These are phyloP conservation scores for Diaporthe australafricana DNA, from an alignment of 2,329 filamentous ascomycete genomes.

Conservation along the genomic window DNA sequence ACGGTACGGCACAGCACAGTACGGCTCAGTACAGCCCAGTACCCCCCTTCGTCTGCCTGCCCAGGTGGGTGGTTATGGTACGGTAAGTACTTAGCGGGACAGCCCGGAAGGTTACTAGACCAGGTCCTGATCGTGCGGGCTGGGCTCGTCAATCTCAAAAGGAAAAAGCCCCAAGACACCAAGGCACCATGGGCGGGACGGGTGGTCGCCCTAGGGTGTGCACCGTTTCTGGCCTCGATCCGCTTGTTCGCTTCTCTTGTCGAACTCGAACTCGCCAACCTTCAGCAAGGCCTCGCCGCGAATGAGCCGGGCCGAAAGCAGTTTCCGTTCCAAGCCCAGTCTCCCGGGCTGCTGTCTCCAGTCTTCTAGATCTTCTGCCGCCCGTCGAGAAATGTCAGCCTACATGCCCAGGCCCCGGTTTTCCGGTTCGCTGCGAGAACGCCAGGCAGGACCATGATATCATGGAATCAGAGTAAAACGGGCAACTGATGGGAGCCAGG, in stretches of 20 bases:
- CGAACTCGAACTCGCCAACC: slow-evolving; percentile 13
- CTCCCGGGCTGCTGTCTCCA: slow-evolving; percentile 8
- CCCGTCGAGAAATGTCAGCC: slow-evolving; percentile 27
- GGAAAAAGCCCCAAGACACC: slow-evolving; percentile 16
- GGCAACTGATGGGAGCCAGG: not conserved
- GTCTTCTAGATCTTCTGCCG: slow-evolving; percentile 24
- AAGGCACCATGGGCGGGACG: slow-evolving; percentile 19
- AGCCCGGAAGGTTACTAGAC: slow-evolving; percentile 31
- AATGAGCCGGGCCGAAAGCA: slow-evolving; percentile 23
- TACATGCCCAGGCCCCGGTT: not conserved
- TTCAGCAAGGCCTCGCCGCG: slow-evolving; percentile 13
- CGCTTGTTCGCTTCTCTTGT: not conserved
- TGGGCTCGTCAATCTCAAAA: slow-evolving; percentile 28
- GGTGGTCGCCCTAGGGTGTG: slow-evolving; percentile 15
- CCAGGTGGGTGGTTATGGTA: slow-evolving; percentile 23
- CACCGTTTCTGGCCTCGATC: slow-evolving; percentile 17
- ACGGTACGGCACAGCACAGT: slow-evolving; percentile 3
- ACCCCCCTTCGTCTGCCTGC: slow-evolving; percentile 13
- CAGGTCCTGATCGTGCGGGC: slow-evolving; percentile 23
- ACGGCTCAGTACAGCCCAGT: slow-evolving; percentile 10
- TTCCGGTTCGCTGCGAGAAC: not conserved
- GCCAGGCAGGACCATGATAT: slow-evolving; percentile 18
- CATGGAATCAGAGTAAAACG: slow-evolving; percentile 13
- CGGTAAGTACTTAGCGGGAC: slow-evolving; percentile 30
- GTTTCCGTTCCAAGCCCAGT: slow-evolving; percentile 19